Base-by-base conservation (phyloP, 208 protist species). In the Sergeia podlipaevii region DNA sequence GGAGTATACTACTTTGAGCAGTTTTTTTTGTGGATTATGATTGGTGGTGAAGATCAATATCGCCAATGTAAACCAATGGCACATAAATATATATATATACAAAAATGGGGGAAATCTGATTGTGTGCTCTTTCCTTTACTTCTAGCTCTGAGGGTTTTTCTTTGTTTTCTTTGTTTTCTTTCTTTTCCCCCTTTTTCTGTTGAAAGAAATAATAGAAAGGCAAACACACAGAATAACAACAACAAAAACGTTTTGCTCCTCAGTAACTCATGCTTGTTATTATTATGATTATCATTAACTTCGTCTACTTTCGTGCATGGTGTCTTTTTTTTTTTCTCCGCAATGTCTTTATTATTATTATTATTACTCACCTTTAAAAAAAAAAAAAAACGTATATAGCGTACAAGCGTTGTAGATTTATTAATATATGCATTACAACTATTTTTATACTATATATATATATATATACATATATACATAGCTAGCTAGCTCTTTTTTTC, bases 181-280 rank as follows among this genome's bases (percentile, higher is more conserved):
- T 44, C 20, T 57, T 57, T 44, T 62, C 30, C 27, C 41, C 34
- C 11, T 28, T 24, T 13, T 20, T 33, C 38, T 21, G 33, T 17
- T 2, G 18, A n/a, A 15, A 24, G 46, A 37, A 15, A 38, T 38
- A 10, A n/a, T n/a, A n/a, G n/a, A n/a, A n/a, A n/a, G n/a, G n/a
- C n/a, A n/a, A n/a, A n/a, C n/a, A n/a, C n/a, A n/a, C n/a, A n/a
- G n/a, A n/a, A n/a, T n/a, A n/a, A n/a, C n/a, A n/a, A n/a, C n/a
- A n/a, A n/a, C n/a, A n/a, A n/a, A n/a, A n/a, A n/a, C n/a, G n/a
- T n/a, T n/a, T n/a, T n/a, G n/a, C n/a, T n/a, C n/a, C n/a, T n/a
- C n/a, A n/a, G n/a, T n/a, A n/a, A n/a, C n/a, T n/a, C n/a, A n/a
- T n/a, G n/a, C n/a, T n/a, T n/a, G n/a, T n/a, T n/a, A n/a, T n/a